Evolutionary conservation across 2,329 filamentous ascomycete genomes (phyloP).

Genomic region (Proliferodiscus dingleyae): DNA sequence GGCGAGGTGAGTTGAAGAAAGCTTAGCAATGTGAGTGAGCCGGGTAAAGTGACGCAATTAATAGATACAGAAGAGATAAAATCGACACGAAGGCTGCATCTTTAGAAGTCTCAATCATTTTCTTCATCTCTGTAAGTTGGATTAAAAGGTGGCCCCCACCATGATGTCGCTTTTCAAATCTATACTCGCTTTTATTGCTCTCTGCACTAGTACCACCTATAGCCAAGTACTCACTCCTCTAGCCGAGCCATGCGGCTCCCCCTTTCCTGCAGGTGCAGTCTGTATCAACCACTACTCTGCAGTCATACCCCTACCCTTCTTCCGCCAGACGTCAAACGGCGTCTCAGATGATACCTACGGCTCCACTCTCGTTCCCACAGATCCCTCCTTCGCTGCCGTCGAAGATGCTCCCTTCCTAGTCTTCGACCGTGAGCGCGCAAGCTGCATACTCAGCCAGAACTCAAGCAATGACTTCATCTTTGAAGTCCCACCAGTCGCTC

Average conservation of each 20-base stretch:
- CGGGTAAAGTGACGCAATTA: no score
- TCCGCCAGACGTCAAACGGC: not conserved
- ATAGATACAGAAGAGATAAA: no score
- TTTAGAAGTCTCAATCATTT: no score
- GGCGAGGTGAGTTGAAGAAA: no score
- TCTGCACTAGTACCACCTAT: no score
- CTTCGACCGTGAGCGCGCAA: not conserved
- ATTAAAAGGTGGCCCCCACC: no score
- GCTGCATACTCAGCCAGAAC: not conserved
- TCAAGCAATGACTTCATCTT: not conserved
- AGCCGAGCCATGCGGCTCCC: not conserved
- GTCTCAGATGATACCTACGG: not conserved
- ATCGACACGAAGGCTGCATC: no score
- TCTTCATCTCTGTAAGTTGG: no score
- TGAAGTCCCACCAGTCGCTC: conserved; percentile 19
- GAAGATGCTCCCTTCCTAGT: not conserved
- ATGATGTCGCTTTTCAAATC: no score
- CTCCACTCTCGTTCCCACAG: not conserved
- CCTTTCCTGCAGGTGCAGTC: not conserved
- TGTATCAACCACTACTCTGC: not conserved
- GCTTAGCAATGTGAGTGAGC: no score
- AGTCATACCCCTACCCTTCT: not conserved
- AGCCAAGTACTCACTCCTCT: not conserved
- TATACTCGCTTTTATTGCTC: no score
- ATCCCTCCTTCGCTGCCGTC: not conserved